Percentiles rank a stretch among this genome's conserved stretches.
Evolutionary conservation across 2,329 filamentous ascomycete genomes (phyloP).

Genomic region (Calonectria hongkongensis): DNA sequence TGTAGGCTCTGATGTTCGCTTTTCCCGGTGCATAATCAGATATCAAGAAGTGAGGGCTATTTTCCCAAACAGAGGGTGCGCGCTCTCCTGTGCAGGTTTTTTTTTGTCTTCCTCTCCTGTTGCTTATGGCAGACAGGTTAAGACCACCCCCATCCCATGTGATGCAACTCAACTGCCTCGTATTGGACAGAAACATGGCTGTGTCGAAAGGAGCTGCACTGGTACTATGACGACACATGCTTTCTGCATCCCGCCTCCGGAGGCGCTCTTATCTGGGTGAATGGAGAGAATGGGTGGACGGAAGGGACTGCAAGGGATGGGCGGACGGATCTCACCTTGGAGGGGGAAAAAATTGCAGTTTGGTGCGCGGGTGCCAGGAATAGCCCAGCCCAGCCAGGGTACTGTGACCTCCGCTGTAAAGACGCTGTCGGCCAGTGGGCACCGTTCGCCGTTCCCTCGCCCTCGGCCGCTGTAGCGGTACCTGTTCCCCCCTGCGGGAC

Average conservation of each 20-base stretch:
- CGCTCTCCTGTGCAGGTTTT: neutral
- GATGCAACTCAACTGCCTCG: neutral
- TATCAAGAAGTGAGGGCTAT: slow-evolving; percentile 16
- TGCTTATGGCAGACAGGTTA: slow-evolving; percentile 14
- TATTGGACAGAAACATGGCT: slow-evolving; percentile 2
- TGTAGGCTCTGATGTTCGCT: slow-evolving; percentile 9
- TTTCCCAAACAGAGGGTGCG: neutral
- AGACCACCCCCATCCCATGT: neutral
- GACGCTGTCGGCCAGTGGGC: slow-evolving; percentile 21
- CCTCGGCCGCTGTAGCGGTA: slow-evolving; percentile 35
- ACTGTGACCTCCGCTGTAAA: slow-evolving; percentile 29
- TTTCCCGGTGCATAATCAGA: slow-evolving; percentile 9
- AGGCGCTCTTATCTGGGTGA: slow-evolving; percentile 33
- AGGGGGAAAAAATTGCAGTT: slow-evolving; percentile 19
- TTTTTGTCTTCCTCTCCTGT: neutral
- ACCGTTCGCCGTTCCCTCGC: slow-evolving; percentile 20
- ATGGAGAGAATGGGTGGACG: slow-evolving; percentile 36
- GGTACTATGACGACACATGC: slow-evolving; percentile 6
- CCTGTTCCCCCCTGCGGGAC: slow-evolving; percentile 22
- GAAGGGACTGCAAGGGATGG: slow-evolving; percentile 25
- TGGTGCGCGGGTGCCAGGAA: slow-evolving; percentile 24
- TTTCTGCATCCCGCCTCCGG: slow-evolving; percentile 29
- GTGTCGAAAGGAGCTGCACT: neutral
- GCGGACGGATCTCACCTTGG: slow-evolving; percentile 28
- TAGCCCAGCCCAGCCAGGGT: slow-evolving; percentile 26